Base-by-base conservation (phyloP, 2,329 filamentous ascomycete genomes). In the Cadophora gregata region DNA sequence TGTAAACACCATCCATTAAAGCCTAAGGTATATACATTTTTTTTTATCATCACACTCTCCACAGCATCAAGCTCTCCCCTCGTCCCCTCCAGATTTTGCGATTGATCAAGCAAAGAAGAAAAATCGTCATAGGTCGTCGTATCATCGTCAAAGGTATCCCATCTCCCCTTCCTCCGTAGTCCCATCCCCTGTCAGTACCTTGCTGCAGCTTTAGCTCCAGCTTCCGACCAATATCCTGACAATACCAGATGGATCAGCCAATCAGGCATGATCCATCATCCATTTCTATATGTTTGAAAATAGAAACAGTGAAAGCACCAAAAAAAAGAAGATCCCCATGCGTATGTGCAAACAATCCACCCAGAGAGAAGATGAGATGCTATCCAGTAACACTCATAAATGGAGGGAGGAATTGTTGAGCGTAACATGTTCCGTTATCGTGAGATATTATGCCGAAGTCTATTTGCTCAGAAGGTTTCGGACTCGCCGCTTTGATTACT, bases 401-500 rank as follows among this genome's bases (percentile, higher is more conserved):
- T 12, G 55, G 33, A 12, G 3, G 24, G 8, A 24, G 38, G 12
- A 12, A 27, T 5, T 42, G 55, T 16, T 31, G 25, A 64, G 24
- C 16, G 24, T 51, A 59, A 66, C 45, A 27, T 62, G 27, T 50
- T 51, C 42, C 47, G 59, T 58, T 36, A 69, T 70, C 67, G 67
- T 60, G 69, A 70, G 69, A 70, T 67, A 63, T 53, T 53, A 65
- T 55, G 38, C 55, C 61, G 59, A 66, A 69, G 29, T 69, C 66
- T 69, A 71, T 67, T 56, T 58, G 6, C 47, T 69, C 53, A 86
- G 74, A 85, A 86, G 58, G 82, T 85, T 73, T 86, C 84, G 36
- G 82, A 83, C 67, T 86, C 84, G 67, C 69, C 75, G 71, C 72
- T 76, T 56, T 77, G 70, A 69, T 84, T 81, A 70, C 82, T 85